Evolutionary conservation across 2,329 filamentous ascomycete genomes (phyloP).

Genomic region (Gyromitra esculenta): DNA sequence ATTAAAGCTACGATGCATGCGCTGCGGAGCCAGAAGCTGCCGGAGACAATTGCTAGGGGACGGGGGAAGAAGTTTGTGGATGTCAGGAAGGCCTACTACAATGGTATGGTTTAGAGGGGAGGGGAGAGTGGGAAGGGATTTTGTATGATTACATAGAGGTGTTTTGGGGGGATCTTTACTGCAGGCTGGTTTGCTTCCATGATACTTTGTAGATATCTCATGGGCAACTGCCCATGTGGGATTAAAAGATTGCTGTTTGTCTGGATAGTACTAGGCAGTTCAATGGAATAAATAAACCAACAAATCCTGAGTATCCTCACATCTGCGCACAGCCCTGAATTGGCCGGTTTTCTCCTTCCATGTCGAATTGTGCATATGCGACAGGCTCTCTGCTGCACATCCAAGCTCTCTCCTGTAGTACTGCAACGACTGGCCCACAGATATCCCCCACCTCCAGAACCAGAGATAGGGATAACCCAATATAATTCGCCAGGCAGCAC

Average conservation of each 20-base stretch:
- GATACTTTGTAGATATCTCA: slow-evolving; percentile 8
- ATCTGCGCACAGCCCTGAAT: neutral
- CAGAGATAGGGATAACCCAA: neutral
- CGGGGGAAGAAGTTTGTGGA: slow-evolving; percentile 95
- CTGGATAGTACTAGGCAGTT: neutral
- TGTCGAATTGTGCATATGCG: no score
- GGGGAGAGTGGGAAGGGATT: neutral
- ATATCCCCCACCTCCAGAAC: neutral
- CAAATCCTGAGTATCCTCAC: neutral
- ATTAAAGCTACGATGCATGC: slow-evolving; percentile 91
- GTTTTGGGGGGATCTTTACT: neutral
- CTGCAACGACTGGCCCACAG: neutral
- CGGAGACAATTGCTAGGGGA: slow-evolving; percentile 87
- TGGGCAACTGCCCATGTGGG: neutral
- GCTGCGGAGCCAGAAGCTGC: slow-evolving; percentile 81
- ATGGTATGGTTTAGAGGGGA: slow-evolving; percentile 45
- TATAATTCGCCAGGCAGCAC: neutral
- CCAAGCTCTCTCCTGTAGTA: no score
- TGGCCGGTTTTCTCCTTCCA: no score
- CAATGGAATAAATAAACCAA: neutral
- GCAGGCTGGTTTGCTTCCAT: neutral
- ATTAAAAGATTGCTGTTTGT: neutral
- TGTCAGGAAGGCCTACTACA: slow-evolving; percentile 93
- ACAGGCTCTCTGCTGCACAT: no score
- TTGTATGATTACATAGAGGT: slow-evolving; percentile 24